A percentile compares a stretch with the other conserved stretches of the same genome.
phyloP scores from a whole-genome alignment of 2,329 filamentous ascomycete genomes.

The Trematosphaeria pertusa region DNA sequence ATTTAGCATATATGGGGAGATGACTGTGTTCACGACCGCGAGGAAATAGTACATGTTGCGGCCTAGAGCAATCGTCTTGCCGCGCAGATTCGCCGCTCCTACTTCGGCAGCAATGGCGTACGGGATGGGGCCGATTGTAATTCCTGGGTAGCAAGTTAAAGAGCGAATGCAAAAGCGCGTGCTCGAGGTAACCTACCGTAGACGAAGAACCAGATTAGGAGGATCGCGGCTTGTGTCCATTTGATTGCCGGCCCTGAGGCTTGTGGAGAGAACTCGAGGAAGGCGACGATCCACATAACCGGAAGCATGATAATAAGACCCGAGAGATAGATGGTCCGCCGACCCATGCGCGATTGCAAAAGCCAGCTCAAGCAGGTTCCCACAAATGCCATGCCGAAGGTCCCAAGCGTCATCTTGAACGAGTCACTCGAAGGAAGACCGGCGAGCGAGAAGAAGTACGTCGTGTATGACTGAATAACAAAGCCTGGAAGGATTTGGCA shows the following conservation, averaged over 20 bases:
- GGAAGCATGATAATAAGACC: slow-evolving; percentile 66
- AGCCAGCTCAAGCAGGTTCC: slow-evolving; percentile 77
- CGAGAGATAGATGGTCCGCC: slow-evolving; percentile 73
- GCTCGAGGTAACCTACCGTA: slow-evolving; percentile 63
- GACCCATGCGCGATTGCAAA: slow-evolving; percentile 76
- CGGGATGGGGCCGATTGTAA: slow-evolving; percentile 83
- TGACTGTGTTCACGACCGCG: slow-evolving; percentile 70
- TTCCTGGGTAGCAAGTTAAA: slow-evolving; percentile 33
- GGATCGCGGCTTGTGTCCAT: slow-evolving; percentile 20
- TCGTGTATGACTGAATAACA: slow-evolving; percentile 26
- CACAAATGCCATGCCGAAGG: slow-evolving; percentile 61
- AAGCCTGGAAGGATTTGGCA: slow-evolving; percentile 41
- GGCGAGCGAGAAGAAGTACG: slow-evolving; percentile 52
- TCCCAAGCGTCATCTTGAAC: slow-evolving; percentile 55
- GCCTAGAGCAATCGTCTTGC: slow-evolving; percentile 85
- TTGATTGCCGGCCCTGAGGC: slow-evolving; percentile 50
- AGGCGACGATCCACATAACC: slow-evolving; percentile 64
- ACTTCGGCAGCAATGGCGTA: slow-evolving; percentile 85
- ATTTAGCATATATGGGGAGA: slow-evolving; percentile 20
- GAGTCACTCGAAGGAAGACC: slow-evolving; percentile 45
- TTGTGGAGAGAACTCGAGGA: slow-evolving; percentile 66
- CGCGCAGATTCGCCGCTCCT: slow-evolving; percentile 78
- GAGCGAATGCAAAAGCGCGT: background rate
- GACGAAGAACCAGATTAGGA: slow-evolving; percentile 59
- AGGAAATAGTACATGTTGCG: slow-evolving; percentile 77